Evolutionary conservation across 1,139 yeast species (phyloP), one percentile per base, ranked within the genome.

Genomic region (Pichia sp.): DNA sequence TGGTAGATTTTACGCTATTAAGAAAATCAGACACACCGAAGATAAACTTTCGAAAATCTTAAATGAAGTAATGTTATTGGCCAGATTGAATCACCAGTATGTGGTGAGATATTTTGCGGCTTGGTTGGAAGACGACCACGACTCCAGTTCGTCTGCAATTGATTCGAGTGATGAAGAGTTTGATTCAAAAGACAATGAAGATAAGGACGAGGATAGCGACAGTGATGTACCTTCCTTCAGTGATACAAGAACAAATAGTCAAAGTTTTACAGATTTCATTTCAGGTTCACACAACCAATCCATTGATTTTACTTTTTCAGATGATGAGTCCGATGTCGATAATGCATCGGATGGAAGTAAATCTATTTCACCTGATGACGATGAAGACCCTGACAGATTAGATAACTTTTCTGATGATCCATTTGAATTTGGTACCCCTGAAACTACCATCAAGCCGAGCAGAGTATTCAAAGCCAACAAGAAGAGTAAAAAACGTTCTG

Each of bases 51-150:
- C 95, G 31, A 80, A 87, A 3, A 84, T 93, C 51, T 71, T 95
- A 51, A 88, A 89, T 57, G 99, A 95, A 64, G 99, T 95, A 0
- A 82, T 91, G 77, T 79, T 95, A 5, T 76, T 95, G 60, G 96
- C 98, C 0, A 75, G 99, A 57, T 74, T 95, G 49, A 93, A 91
- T 62, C 98, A 95, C 66, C 97, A 90, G 65, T 90, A 89, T 66
- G 96, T 95, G 46, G 99, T 95, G 1, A 73, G 99, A 51, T 95
- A 95, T 66, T 93, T 88, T 69, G 96, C 97, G 2, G 96, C 98
- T 0, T 95, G 99, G 99, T 80, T 93, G 2, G 99, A 93, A 64
- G 88, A 85, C 50, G 80, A 83, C 42, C 66, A 66, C 52, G 67
- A 67, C 3, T 61, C 58, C 41, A 43, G 46, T 19, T 44, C 51